Conservation (phyloP, 73 alveolate genomes). For the Effrenium voratum region DNA sequence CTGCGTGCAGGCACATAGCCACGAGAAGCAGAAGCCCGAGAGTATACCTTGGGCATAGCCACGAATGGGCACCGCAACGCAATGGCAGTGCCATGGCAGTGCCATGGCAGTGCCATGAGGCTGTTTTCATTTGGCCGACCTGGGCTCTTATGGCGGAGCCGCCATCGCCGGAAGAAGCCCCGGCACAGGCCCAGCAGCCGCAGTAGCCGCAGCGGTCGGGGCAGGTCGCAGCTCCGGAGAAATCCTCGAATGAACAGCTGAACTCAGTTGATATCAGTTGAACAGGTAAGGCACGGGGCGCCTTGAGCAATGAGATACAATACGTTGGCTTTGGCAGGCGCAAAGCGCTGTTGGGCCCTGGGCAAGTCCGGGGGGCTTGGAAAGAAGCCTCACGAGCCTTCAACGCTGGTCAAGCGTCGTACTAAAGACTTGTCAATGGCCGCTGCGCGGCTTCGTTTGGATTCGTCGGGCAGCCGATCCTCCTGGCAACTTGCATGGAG, state of each 20-base stretch:
- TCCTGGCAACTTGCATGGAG: not conserved
- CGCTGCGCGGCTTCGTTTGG: slow-evolving; percentile 39
- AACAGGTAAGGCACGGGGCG: too few species aligned
- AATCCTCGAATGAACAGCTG: too few species aligned
- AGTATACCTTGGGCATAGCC: slow-evolving; percentile 17
- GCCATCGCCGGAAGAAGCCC: slow-evolving; percentile 12
- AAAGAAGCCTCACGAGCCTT: too few species aligned
- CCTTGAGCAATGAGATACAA: too few species aligned
- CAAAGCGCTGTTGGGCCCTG: too few species aligned
- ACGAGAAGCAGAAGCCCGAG: slow-evolving; percentile 53
- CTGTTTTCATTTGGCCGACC: not conserved
- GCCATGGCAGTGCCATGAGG: not conserved
- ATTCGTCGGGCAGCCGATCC: slow-evolving; percentile 37
- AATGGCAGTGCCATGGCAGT: not conserved
- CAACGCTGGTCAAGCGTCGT: not conserved
- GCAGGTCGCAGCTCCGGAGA: too few species aligned
- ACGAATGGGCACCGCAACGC: not conserved
- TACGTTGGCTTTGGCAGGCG: too few species aligned
- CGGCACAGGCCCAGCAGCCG: not conserved
- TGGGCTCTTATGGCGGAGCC: not conserved
- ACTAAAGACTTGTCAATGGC: not conserved
- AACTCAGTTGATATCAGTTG: too few species aligned
- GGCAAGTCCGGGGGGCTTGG: too few species aligned
- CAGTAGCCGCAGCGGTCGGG: not conserved
- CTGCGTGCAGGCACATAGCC: slow-evolving; percentile 89